Evolutionary conservation across 139 green algal species (phyloP), one percentile per base, ranked within the genome.

Genomic region (Chlorella sp.): DNA sequence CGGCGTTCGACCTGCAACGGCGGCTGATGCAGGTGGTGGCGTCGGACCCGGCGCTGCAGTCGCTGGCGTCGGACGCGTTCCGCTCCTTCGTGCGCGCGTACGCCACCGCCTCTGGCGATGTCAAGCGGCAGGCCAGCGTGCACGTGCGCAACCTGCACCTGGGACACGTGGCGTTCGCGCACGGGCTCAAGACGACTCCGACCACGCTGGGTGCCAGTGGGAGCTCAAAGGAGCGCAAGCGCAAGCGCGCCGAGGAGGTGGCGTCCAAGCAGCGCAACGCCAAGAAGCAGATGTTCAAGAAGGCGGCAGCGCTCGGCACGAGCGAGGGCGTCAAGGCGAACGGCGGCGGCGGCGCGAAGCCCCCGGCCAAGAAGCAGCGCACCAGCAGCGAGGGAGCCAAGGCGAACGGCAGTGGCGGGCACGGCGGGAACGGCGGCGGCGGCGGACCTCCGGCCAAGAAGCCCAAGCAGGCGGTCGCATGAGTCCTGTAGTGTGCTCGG

Each of bases 151-250:
- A 79, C 24, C 83, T 99, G 70, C 95, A 99, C 82, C 77, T 98
- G 62, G 95, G 95, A 0, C 95, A 99, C 81, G 83, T 97, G 2
- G 95, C 95, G 0, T 80, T 92, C 61, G 88, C 81, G 35, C 97
- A 97, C 77, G 92, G 79, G 1, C 83, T 98, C 34, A 72, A 75
- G 68, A 86, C 92, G 29, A 61, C 82, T 20, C 89, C 89, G 26
- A 80, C 14, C n/a, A 70, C 79, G 50, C 61, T 92, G 30, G 86
- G 88, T 1, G 60, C 70, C 32, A 76, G 49, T 5, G 79, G 76
- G 29, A 71, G 68, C 30, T 74, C 82, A 62, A 68, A 74, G 62
- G 78, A 87, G 49, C 74, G 78, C 50, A 89, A 90, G 76, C 80
- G 78, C 35, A 85, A 82, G 61, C 88, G 88, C 69, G 36, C 64